Conservation (phyloP, 129 eudicot genomes). For the Chrysanthemum seticuspe region DNA sequence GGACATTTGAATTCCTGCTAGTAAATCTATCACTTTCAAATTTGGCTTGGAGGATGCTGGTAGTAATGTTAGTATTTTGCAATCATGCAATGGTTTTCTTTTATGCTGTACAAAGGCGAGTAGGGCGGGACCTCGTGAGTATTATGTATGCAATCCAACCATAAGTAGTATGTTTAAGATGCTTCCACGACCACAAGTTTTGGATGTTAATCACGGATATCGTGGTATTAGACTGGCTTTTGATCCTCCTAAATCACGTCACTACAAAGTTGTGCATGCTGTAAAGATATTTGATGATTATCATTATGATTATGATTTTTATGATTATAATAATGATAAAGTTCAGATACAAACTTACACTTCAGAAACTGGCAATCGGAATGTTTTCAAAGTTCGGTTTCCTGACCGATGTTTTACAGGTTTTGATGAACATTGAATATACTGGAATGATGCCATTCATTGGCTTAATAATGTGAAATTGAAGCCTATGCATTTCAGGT, state of each 20-base stretch:
- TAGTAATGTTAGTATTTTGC: neutral
- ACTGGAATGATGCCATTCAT: neutral
- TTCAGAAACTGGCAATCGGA: slow-evolving; percentile 5
- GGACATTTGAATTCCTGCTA: neutral
- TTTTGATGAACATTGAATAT: neutral
- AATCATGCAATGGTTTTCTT: neutral
- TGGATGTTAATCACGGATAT: no score
- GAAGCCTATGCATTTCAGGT: neutral
- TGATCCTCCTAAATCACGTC: neutral
- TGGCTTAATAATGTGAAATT: neutral
- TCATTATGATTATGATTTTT: no score
- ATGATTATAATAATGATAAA: no score
- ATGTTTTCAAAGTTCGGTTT: neutral
- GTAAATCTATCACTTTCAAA: neutral
- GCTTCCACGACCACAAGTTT: neutral
- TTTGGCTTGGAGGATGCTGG: neutral
- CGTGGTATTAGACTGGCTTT: neutral
- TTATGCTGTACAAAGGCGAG: neutral
- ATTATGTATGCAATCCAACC: no score
- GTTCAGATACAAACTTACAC: neutral
- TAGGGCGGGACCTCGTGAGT: neutral
- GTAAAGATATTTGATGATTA: neutral
- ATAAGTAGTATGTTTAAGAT: neutral
- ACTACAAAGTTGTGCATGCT: neutral
- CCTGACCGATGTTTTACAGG: neutral